Evolutionary conservation across 2,329 filamentous ascomycete species (phyloP).

Genomic region (Neoascochyta sp.): DNA sequence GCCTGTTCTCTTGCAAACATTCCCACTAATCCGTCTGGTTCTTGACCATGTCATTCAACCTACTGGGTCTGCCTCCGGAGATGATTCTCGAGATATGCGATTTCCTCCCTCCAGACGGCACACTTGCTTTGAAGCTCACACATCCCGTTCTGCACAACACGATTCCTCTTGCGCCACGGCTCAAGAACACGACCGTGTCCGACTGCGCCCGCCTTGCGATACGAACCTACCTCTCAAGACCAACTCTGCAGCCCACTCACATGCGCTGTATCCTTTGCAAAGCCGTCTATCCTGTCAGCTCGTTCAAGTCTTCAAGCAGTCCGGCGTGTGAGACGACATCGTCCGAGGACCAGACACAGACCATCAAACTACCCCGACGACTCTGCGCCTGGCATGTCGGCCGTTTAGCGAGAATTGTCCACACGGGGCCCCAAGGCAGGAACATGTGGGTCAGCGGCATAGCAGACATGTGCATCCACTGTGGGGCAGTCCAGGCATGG

Average conservation of each 20-base stretch:
- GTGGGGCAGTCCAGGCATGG: conserved; percentile 28
- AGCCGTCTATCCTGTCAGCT: conserved; percentile 19
- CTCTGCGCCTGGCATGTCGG: conserved; percentile 37
- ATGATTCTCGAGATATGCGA: conserved; percentile 39
- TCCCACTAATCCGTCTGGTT: too few species aligned
- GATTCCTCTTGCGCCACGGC: conserved; percentile 14
- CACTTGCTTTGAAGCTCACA: conserved; percentile 40
- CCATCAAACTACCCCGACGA: conserved; percentile 27
- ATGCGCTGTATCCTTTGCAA: conserved; percentile 34
- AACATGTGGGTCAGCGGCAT: conserved; percentile 29
- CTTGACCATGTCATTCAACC: too few species aligned
- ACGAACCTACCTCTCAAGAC: conserved; percentile 19
- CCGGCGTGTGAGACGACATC: conserved; percentile 19
- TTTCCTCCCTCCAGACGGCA: conserved; percentile 35
- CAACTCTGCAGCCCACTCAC: conserved; percentile 10
- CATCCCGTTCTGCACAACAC: conserved; percentile 28
- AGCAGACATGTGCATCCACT: conserved; percentile 35
- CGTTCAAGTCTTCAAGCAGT: conserved; percentile 33
- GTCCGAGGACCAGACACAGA: conserved; percentile 10
- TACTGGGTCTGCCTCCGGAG: conserved; percentile 39
- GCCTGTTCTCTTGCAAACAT: too few species aligned
- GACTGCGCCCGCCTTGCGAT: conserved; percentile 31
- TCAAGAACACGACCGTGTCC: conserved; percentile 14
- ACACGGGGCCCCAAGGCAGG: conserved; percentile 14
- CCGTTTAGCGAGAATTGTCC: conserved; percentile 20